Evolutionary conservation across 139 green algal species (phyloP).

Genomic region (Chloropicon primus): DNA sequence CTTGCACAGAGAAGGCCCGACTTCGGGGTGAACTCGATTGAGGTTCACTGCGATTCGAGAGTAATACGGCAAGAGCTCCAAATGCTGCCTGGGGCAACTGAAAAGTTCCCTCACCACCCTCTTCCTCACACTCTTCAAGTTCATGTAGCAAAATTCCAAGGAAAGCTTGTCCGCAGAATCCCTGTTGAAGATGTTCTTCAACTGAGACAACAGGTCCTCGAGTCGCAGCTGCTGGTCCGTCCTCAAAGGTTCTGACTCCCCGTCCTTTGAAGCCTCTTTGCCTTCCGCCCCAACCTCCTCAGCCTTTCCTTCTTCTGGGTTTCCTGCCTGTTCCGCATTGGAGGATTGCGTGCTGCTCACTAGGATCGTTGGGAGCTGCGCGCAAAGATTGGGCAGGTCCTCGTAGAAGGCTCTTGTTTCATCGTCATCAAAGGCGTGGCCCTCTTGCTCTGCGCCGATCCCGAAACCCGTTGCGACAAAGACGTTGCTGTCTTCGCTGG

Average conservation of each 20-base stretch:
- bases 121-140: conserved; percentile 51
- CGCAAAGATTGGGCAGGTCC: conserved; percentile 57
- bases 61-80: conserved; percentile 58
- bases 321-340: neutral
- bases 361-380: conserved; percentile 63
- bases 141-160: conserved; percentile 77
- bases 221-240: conserved; percentile 12
- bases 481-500: neutral
- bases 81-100: conserved; percentile 36
- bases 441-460: conserved; percentile 13
- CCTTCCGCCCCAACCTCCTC: neutral
- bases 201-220: conserved; percentile 49
- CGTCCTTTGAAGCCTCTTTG: too few species aligned
- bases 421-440: conserved; percentile 70
- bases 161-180: conserved; percentile 68
- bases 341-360: conserved; percentile 28
- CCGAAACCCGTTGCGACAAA: conserved; percentile 26
- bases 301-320: neutral
- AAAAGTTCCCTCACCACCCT: conserved; percentile 46
- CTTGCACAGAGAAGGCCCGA: conserved; percentile 27
- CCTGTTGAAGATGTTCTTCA: conserved; percentile 52
- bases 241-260: neutral
- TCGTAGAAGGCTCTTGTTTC: conserved; percentile 76
- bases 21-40: conserved; percentile 57
- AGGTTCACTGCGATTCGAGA: conserved; percentile 64